phyloP scores from a whole-genome alignment of 805 yeast genomes.

The Cyberlindnera saturnus region DNA sequence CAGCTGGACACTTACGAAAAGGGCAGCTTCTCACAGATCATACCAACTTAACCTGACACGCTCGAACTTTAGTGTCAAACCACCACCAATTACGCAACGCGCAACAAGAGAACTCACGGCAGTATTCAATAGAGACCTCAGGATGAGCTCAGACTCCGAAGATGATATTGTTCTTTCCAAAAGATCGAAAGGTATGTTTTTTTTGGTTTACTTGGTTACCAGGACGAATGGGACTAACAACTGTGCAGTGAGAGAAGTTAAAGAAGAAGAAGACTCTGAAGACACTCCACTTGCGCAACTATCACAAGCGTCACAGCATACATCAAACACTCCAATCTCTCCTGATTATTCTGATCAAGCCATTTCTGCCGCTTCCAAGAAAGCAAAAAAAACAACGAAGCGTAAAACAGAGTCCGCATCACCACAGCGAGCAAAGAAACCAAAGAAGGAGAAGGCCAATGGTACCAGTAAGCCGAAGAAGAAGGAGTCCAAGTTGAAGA shows the following conservation, averaged over 20 bases:
- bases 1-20: no score
- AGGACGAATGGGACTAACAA: neutral
- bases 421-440: neutral
- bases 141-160: conserved; percentile 21
- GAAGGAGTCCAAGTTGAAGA: conserved; percentile 20
- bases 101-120: neutral
- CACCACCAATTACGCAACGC: neutral
- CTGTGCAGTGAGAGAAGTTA: neutral
- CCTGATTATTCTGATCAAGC: conserved; percentile 25
- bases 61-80: no score
- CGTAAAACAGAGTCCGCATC: conserved; percentile 1
- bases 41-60: no score
- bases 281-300: neutral
- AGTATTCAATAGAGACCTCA: neutral
- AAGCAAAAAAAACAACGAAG: conserved; percentile 3
- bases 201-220: neutral
- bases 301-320: conserved; percentile 8
- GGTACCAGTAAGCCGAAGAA: conserved; percentile 8
- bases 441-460: conserved; percentile 8
- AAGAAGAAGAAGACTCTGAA: conserved; percentile 7
- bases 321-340: conserved; percentile 13
- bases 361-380: neutral
- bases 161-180: conserved; percentile 26
- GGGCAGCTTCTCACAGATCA: no score
- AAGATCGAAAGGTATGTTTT: conserved; percentile 18